Percentiles rank a stretch among this genome's conserved stretches.
Evolutionary conservation across 2,329 filamentous ascomycete species (phyloP).

Genomic region (Penicillium brasilianum): DNA sequence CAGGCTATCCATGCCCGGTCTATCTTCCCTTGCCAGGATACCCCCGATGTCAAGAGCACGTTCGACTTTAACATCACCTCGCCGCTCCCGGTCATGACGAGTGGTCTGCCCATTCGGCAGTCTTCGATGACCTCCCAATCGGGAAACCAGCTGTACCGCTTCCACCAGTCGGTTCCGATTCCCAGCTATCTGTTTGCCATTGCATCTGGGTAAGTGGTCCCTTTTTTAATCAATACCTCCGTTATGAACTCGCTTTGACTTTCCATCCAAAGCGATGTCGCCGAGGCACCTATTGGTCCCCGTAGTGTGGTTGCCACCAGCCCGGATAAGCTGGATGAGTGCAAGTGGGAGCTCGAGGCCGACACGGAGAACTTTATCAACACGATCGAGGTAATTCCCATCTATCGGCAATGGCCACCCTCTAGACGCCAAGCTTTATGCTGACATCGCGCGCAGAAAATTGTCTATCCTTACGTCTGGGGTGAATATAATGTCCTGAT

Average conservation of each 20-base stretch:
- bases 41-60: conserved; percentile 95
- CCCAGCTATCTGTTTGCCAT: conserved; percentile 95
- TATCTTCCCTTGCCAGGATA: conserved; percentile 96
- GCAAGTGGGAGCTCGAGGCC: conserved; percentile 87
- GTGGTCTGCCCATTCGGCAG: conserved; percentile 68
- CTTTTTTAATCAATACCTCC: neutral
- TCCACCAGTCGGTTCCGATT: conserved; percentile 89
- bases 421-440: too few species aligned
- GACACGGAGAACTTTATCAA: conserved; percentile 93
- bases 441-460: conserved; percentile 47
- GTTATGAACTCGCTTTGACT: neutral
- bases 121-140: conserved; percentile 59
- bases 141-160: conserved; percentile 72
- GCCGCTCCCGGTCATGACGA: conserved; percentile 86
- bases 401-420: conserved; percentile 39
- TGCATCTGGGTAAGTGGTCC: conserved; percentile 60
- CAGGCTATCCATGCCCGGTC: conserved; percentile 95
- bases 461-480: conserved; percentile 89
- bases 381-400: conserved; percentile 69
- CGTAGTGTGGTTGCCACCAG: conserved; percentile 84
- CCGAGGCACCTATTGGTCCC: conserved; percentile 82
- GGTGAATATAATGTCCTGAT: conserved; percentile 93
- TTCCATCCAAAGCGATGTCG: conserved; percentile 71
- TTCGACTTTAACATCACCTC: conserved; percentile 88
- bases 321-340: conserved; percentile 81